Evolutionary conservation across 176 grass and related monocot genomes (phyloP), one percentile per base, ranked within the genome.

Genomic region (Triticum timopheevii): DNA sequence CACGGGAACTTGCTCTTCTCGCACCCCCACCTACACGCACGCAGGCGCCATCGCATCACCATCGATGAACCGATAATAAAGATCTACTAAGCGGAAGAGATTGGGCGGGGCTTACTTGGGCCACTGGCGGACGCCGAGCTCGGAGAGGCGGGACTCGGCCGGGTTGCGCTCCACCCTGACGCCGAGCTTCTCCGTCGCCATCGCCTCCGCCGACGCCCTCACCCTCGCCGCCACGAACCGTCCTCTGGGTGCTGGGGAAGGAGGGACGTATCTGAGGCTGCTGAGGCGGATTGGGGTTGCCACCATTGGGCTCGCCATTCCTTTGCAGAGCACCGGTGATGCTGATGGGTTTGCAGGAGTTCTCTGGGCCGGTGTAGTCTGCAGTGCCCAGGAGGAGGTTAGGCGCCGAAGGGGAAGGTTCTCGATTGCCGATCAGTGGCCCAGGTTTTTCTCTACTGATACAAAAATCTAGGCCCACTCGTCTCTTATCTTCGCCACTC

Each of bases 121-220:
- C 96, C 96, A 96, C 87, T 91, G 87, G 86, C 80, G 91, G 76
- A 98, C 86, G 74, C 96, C 90, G 63, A 96, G 90, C 40, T 92
- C 92, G 7, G 78, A 81, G 92, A 96, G 93, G 90, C 92, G 89
- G 81, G 93, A 70, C 84, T 96, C 96, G 3, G 92, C 82, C 77
- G 93, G 93, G 90, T 93, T 96, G 82, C 89, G 91, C 90, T 94
- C 96, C 50, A 98, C 84, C 86, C 67, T 88, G 61, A 98, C 52
- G 45, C 96, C 96, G 44, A 98, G 84, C 85, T 91, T 98, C 93
- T 98, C 96, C 56, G 92, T 98, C 39, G 84, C 93, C 93, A 90
- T 91, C 65, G 93, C n/a, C 80, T 88, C 87, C 80, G 86, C 84
- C 81, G 90, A 82, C 65, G 90, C 90, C 83, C 67, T 70, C 73